Evolutionary conservation across 805 yeast species (phyloP).

Genomic region (Kodamaea hsintzibuensis): DNA sequence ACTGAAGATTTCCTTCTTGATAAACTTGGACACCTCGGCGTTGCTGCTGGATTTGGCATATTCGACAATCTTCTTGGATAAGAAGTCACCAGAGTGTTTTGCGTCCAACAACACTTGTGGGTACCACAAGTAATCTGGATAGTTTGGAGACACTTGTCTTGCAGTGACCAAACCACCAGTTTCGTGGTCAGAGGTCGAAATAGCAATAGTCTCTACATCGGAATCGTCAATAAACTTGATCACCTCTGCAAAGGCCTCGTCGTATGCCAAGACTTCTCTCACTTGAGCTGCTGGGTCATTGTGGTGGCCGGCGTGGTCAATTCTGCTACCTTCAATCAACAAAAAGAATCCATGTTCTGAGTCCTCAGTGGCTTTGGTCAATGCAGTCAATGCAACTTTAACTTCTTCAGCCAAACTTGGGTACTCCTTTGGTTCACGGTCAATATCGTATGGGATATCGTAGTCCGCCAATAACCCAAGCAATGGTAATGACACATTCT

Average conservation of each 20-base stretch:
- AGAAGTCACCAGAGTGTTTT: conserved; percentile 74
- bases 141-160: conserved; percentile 63
- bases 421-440: conserved; percentile 57
- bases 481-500: conserved; percentile 71
- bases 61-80: conserved; percentile 48
- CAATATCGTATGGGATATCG: conserved; percentile 85
- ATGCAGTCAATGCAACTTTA: conserved; percentile 66
- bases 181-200: conserved; percentile 92
- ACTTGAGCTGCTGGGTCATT: conserved; percentile 96
- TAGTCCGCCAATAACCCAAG: conserved; percentile 71
- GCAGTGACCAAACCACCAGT: conserved; percentile 94
- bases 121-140: conserved; percentile 88
- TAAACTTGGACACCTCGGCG: conserved; percentile 40
- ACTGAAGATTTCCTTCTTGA: conserved; percentile 55
- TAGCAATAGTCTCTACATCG: conserved; percentile 73
- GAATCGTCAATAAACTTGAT: conserved; percentile 64
- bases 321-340: conserved; percentile 87
- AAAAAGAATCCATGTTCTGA: conserved; percentile 84
- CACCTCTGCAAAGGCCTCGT: conserved; percentile 76
- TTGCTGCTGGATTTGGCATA: conserved; percentile 21
- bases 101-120: conserved; percentile 75
- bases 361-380: conserved; percentile 64
- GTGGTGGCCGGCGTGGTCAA: conserved; percentile 93
- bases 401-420: conserved; percentile 85
- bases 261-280: conserved; percentile 85